Conservation (phyloP, 306 rosid species). For the Bauhinia variegata region DNA sequence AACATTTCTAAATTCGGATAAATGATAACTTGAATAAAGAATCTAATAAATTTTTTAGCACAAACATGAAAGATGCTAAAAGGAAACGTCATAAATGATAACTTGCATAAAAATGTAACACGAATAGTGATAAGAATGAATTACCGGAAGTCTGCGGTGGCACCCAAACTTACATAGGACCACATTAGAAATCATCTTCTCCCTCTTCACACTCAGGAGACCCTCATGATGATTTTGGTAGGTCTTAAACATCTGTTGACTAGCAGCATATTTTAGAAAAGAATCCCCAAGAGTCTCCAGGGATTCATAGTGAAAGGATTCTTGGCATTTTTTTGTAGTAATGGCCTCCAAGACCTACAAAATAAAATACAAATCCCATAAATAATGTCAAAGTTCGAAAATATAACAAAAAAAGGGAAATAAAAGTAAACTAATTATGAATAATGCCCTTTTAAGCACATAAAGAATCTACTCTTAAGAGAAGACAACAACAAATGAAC, state of each 20-base stretch:
- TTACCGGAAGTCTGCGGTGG: slow-evolving; percentile 64
- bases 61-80: slow-evolving; percentile 8
- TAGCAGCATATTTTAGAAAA: slow-evolving; percentile 74
- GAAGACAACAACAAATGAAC: slow-evolving; percentile 12
- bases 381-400: slow-evolving; percentile 17
- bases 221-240: slow-evolving; percentile 72
- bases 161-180: slow-evolving; percentile 69
- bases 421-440: neutral
- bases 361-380: slow-evolving; percentile 17
- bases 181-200: slow-evolving; percentile 70
- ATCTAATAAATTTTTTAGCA: slow-evolving; percentile 3
- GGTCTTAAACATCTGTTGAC: slow-evolving; percentile 66
- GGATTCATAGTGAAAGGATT: slow-evolving; percentile 77
- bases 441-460: neutral
- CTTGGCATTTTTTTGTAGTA: slow-evolving; percentile 74
- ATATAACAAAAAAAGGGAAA: neutral
- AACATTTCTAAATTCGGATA: slow-evolving; percentile 3
- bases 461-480: neutral
- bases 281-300: slow-evolving; percentile 94
- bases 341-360: slow-evolving; percentile 87
- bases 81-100: slow-evolving; percentile 10
- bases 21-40: neutral
- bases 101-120: slow-evolving; percentile 2
- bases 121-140: slow-evolving; percentile 1
- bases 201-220: slow-evolving; percentile 67